phyloP scores from a whole-genome alignment of 345 rosid species.

The Erucastrum elatum region DNA sequence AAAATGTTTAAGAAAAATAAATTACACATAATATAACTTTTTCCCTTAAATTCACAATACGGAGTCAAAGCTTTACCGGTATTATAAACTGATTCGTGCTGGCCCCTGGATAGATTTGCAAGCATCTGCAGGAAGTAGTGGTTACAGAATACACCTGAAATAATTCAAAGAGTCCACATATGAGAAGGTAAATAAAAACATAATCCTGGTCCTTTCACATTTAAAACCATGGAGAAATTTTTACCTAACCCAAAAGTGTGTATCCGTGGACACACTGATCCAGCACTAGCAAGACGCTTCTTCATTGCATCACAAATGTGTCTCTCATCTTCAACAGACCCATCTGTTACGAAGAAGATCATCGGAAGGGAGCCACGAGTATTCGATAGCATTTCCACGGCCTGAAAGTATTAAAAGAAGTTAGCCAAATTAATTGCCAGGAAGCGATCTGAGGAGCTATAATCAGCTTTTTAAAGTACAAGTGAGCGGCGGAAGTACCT shows the following conservation, averaged over 20 bases:
- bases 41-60: background rate
- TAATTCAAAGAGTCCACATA: slow-evolving; percentile 5
- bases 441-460: background rate
- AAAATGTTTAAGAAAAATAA: background rate
- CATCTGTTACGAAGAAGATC: slow-evolving; percentile 87
- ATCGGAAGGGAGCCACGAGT: slow-evolving; percentile 63
- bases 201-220: slow-evolving; percentile 3
- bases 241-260: slow-evolving; percentile 85
- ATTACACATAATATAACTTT: background rate
- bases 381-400: slow-evolving; percentile 75
- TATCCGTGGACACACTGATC: slow-evolving; percentile 62
- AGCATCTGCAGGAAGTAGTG: slow-evolving; percentile 85
- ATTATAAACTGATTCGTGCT: slow-evolving; percentile 63
- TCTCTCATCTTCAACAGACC: slow-evolving; percentile 91
- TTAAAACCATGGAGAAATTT: slow-evolving; percentile 7
- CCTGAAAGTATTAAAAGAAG: slow-evolving; percentile 55
- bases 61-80: slow-evolving; percentile 27
- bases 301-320: slow-evolving; percentile 71
- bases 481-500: slow-evolving; percentile 48
- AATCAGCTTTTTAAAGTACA: slow-evolving; percentile 7
- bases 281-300: slow-evolving; percentile 51
- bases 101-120: slow-evolving; percentile 68
- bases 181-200: background rate
- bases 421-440: slow-evolving; percentile 1
- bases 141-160: slow-evolving; percentile 83